Evolutionary conservation across 208 protist species (phyloP), one percentile per base, ranked within the genome.

Genomic region (Angomonas ambiguus): DNA sequence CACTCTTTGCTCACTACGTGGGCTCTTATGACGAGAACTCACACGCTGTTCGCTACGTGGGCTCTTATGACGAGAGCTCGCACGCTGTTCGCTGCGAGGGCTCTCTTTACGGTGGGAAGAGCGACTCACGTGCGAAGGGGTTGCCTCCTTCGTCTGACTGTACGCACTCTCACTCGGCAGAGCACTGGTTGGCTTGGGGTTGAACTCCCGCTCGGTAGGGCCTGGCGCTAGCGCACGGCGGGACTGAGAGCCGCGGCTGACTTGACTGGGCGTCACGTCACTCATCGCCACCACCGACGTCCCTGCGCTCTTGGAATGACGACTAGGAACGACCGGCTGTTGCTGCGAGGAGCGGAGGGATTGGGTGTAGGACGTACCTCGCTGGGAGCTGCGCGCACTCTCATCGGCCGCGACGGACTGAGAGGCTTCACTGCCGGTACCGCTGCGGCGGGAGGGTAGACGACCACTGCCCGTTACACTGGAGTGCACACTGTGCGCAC

Each of bases 271-370:
- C 65, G 64, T 63, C n/a, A 10, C 56, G 51, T 49, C 67, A 38
- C 55, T 69, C 35, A 33, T 30, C 28, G 45, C 31, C 60, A 18
- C 13, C 33, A n/a, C n/a, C n/a, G n/a, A n/a, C n/a, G n/a, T n/a
- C n/a, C n/a, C n/a, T n/a, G 42, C 32, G n/a, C 28, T 28, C 48
- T 27, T 16, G 56, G 42, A 2, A 59, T 41, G 2, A 10, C 62
- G 18, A 51, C 32, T n/a, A 31, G 22, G 18, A 16, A 33, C 3
- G 24, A 66, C 76, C 31, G 67, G 69, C 31, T 57, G 62, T 57
- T 71, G 74, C 51, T 65, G 66, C 18, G 49, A 63, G 16, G 73
- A 71, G 30, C 80, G 73, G 35, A 78, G 61, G 24, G 80, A 80
- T 51, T 78, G 65, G 49, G 66, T 51, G 18, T 74, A 18, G 53